Base-by-base conservation (phyloP, 1,284 basidiomycete genomes). In the Cystobasidium sp. region DNA sequence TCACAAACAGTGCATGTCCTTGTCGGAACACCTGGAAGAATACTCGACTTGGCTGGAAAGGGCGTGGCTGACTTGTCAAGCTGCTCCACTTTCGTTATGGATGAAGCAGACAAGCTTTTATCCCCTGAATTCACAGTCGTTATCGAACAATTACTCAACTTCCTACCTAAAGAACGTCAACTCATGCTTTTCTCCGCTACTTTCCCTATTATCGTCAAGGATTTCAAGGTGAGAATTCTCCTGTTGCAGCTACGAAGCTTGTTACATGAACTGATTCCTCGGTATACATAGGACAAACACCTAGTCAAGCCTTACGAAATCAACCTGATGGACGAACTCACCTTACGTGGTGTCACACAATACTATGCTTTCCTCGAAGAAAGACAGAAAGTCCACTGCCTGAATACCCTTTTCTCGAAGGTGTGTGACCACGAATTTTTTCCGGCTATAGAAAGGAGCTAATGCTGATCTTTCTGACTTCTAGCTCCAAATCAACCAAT, bases 301-400 rank as follows among this genome's bases (percentile, higher is more conserved):
- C 98, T 99, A 96, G 89, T 88, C 77, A 89, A 91, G 78, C 94
- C 96, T 8, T 92, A 97, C 84, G 94, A 97, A 84, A 97, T 98
- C 85, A 99, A 99, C 84, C 90, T 99, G 82, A 99, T 99, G 97
- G 97, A 99, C 81, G 96, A 99, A 87, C 90, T 99, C 77, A 99
- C 96, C 47, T 86, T 99, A 70, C 93, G 93, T 80, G 96, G 96
- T 87, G 97, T 99, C 69, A 98, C 96, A 41, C 96, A 99, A 86
- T 99, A 97, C 84, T 99, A 99, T 82, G 96, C 96, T 78, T 99
- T 94, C 83, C 93, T 99, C 81, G 96, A 99, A 84, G 96, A 99
- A 83, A 88, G 94, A 77, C 97, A 99, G 86, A 99, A 99, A 85
- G 97, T 99, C 61, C 97, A 99, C 85, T 99, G 96, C 84, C 86